These are phyloP conservation scores for Orbilia ellipsospora DNA, from an alignment of 2,329 filamentous ascomycete genomes.

Conservation along the genomic window DNA sequence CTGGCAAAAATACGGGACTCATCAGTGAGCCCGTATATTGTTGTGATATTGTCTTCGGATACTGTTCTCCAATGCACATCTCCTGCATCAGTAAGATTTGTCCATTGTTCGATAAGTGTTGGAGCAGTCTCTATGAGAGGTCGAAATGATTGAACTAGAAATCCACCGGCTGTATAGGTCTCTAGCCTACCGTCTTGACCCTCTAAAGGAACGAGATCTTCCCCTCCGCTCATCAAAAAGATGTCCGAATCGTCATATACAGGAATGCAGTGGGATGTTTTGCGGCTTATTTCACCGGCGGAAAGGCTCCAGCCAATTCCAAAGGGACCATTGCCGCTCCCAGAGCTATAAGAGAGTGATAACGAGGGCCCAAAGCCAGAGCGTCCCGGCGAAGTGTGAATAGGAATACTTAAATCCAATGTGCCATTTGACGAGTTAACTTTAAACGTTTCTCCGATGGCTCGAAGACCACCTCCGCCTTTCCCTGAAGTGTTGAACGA, in stretches of 20 bases:
- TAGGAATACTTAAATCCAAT: background rate
- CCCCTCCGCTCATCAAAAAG: slow-evolving; percentile 56
- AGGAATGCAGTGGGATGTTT: slow-evolving; percentile 56
- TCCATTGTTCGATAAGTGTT: slow-evolving; percentile 57
- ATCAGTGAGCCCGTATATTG: slow-evolving; percentile 35
- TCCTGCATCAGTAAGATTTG: background rate
- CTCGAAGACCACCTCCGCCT: no score
- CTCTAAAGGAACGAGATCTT: slow-evolving; percentile 58
- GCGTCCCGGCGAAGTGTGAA: background rate
- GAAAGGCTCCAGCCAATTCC: slow-evolving; percentile 59
- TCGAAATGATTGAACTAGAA: slow-evolving; percentile 54
- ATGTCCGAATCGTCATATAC: slow-evolving; percentile 51
- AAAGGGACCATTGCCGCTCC: slow-evolving; percentile 58
- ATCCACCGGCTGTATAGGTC: no score
- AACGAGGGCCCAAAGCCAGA: background rate
- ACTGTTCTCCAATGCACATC: slow-evolving; percentile 57
- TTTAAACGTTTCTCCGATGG: background rate
- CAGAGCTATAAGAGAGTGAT: slow-evolving; percentile 56
- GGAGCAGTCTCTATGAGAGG: slow-evolving; percentile 53
- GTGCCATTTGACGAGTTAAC: background rate
- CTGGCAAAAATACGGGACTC: slow-evolving; percentile 15
- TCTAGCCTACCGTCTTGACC: background rate
- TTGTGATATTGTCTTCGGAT: slow-evolving; percentile 53
- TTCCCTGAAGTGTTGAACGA: background rate
- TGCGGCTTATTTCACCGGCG: slow-evolving; percentile 53